Evolutionary conservation across 2,329 filamentous ascomycete species (phyloP), one percentile per base, ranked within the genome.

Genomic region (Colletotrichum horii): DNA sequence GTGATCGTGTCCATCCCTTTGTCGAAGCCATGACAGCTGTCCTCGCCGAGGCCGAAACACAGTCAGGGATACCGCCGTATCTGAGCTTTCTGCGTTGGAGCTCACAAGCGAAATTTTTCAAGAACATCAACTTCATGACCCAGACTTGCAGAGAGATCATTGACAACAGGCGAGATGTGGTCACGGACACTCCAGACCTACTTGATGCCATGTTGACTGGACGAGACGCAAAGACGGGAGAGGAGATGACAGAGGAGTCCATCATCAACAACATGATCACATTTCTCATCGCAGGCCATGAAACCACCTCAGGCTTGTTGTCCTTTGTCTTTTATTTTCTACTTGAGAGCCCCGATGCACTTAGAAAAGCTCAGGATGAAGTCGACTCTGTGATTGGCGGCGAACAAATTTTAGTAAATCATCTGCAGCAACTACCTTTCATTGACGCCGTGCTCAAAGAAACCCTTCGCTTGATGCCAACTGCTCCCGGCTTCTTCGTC

Each of bases 371-470:
- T 2, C 4, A 28, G 0, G 14, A n/a, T 5, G 34, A 64, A 26
- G 1, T 64, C 1, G 1, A 4, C 43, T 48, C 19, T 16, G 2
- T 28, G 0, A 58, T 58, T 0, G 2, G 22, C 26, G 14, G 24
- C 55, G 1, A 58, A 0, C 22, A 14, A 26, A 1, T 58, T 0
- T 26, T 8, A 0, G 55, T 28, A 58, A 0, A 15, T 28, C 55
- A 26, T 16, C 19, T 52, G 11, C 43, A 19, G 43, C n/a, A n/a
- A 19, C 43, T 34, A 7, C 43, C 43, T 14, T 52, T 52, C 3
- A 22, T 19, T 8, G 43, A 22, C 43, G 43, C 11, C 9, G 8
- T 52, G 22, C 43, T 52, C 19, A 52, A 19, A n/a, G 93, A 95
- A 82, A 89, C 79, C 0, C 77, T 83, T 0, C 80, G 81, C 6